Evolutionary conservation across 2,329 filamentous ascomycete species (phyloP).

Genomic region (Xylaria sp.): DNA sequence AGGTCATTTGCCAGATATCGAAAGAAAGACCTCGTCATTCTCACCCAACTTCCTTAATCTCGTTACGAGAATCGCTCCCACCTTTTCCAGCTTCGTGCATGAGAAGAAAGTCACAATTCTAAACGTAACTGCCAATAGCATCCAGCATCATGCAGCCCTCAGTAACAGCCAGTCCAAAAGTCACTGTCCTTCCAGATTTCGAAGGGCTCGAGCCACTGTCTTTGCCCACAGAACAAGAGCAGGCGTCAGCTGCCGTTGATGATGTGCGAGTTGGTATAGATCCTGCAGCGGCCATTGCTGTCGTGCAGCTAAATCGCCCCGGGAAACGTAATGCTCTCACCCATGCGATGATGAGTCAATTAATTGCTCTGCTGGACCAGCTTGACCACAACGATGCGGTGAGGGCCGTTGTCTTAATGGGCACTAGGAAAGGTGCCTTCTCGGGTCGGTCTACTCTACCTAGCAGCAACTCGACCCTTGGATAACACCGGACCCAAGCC

Average conservation of each 20-base stretch:
- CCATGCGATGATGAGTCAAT: slow-evolving; percentile 58
- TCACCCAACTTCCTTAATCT: neutral
- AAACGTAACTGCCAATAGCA: neutral
- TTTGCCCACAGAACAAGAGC: slow-evolving; percentile 6
- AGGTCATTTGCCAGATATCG: neutral
- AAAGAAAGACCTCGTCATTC: neutral
- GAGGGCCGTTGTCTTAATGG: slow-evolving; percentile 53
- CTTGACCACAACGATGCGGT: slow-evolving; percentile 46
- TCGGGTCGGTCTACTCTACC: slow-evolving; percentile 50
- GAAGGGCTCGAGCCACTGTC: slow-evolving; percentile 31
- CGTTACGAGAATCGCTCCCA: neutral
- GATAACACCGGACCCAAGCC: slow-evolving; percentile 19
- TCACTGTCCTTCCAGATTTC: slow-evolving; percentile 28
- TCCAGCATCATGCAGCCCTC: slow-evolving; percentile 20
- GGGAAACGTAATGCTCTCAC: slow-evolving; percentile 69
- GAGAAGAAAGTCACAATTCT: neutral
- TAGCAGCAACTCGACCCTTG: slow-evolving; percentile 12
- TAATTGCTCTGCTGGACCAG: slow-evolving; percentile 47
- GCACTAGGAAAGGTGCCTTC: slow-evolving; percentile 50
- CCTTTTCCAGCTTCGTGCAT: neutral
- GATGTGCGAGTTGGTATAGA: slow-evolving; percentile 45
- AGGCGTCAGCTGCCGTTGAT: slow-evolving; percentile 29
- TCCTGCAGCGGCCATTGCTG: slow-evolving; percentile 54
- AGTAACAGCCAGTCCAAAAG: slow-evolving; percentile 7
- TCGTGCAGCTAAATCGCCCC: slow-evolving; percentile 60